These are phyloP conservation scores for Solanum ossicruentum DNA, from an alignment of 257 asterid species.

Conservation along the genomic window DNA sequence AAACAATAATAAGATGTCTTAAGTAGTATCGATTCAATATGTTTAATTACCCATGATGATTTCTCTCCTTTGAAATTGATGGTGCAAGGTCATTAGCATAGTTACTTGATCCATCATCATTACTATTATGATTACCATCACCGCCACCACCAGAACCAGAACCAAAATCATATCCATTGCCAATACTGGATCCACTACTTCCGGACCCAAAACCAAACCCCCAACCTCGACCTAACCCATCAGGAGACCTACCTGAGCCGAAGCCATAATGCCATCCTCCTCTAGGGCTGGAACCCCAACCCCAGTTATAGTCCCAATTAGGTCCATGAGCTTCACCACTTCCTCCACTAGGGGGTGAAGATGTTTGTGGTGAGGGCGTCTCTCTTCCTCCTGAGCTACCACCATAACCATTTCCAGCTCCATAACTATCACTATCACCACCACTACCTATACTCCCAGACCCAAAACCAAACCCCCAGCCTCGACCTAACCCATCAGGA, in stretches of 20 bases:
- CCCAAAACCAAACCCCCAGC: slow-evolving; percentile 18
- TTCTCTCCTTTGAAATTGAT: not conserved
- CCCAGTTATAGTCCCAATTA: slow-evolving; percentile 24
- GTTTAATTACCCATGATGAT: not conserved
- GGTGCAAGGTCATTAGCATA: not conserved
- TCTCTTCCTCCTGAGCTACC: not conserved
- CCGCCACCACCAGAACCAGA: not conserved
- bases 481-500: slow-evolving; percentile 16
- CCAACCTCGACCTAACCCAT: slow-evolving; percentile 11
- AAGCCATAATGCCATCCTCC: slow-evolving; percentile 30
- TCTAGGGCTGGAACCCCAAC: slow-evolving; percentile 32
- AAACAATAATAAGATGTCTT: not conserved
- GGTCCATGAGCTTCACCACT: slow-evolving; percentile 22
- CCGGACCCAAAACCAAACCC: slow-evolving; percentile 25
- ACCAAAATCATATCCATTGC: slow-evolving; percentile 9
- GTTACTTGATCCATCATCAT: not conserved
- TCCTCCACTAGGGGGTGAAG: not conserved
- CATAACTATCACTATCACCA: not conserved
- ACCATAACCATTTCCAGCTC: slow-evolving; percentile 2
- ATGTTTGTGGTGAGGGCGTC: not conserved
- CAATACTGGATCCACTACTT: slow-evolving; percentile 5
- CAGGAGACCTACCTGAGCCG: slow-evolving; percentile 22
- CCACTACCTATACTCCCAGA: slow-evolving; percentile 4
- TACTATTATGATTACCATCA: not conserved
- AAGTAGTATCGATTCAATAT: not conserved